phyloP scores from a whole-genome alignment of 1,284 basidiomycete genomes.

The Agroathelia rolfsii region DNA sequence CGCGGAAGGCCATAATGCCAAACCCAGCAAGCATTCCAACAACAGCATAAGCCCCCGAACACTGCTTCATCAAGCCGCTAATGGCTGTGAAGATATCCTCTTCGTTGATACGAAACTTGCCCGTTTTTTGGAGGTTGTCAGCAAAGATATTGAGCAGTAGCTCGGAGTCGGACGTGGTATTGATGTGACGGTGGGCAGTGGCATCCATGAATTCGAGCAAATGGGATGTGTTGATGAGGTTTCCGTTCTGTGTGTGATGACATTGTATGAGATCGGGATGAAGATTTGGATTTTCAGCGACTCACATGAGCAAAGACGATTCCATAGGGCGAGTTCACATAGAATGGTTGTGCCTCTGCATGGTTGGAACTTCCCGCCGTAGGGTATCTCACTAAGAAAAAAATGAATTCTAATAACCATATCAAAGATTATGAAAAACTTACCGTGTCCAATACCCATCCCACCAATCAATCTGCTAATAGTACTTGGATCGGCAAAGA shows the following conservation, averaged over 20 bases:
- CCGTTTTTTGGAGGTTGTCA: constrained; percentile 95
- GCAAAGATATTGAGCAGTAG: constrained; percentile 96
- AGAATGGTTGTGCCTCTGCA: constrained; percentile 99
- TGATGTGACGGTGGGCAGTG: constrained; percentile 96
- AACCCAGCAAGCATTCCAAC: constrained; percentile 98
- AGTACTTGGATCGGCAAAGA: constrained; percentile 82
- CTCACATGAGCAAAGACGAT: constrained; percentile 96
- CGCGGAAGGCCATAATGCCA: constrained; percentile 96
- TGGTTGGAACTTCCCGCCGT: constrained; percentile 96
- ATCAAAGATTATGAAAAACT: no score
- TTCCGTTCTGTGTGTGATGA: constrained; percentile 92
- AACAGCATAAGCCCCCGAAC: constrained; percentile 92
- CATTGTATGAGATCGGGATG: no score
- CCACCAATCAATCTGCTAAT: constrained; percentile 77
- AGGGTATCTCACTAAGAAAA: constrained; percentile 78
- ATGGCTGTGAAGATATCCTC: constrained; percentile 98
- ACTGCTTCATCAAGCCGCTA: constrained; percentile 80
- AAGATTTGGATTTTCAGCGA: no score
- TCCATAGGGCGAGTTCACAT: constrained; percentile 98
- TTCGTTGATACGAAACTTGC: constrained; percentile 99
- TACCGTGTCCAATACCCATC: constrained; percentile 98
- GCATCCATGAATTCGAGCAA: constrained; percentile 92
- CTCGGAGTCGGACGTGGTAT: constrained; percentile 98
- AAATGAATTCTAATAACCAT: constrained; percentile 5
- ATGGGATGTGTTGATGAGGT: constrained; percentile 88